phyloP scores from a whole-genome alignment of 371 early-diverging fungal species.

The Mucor racemosus region DNA sequence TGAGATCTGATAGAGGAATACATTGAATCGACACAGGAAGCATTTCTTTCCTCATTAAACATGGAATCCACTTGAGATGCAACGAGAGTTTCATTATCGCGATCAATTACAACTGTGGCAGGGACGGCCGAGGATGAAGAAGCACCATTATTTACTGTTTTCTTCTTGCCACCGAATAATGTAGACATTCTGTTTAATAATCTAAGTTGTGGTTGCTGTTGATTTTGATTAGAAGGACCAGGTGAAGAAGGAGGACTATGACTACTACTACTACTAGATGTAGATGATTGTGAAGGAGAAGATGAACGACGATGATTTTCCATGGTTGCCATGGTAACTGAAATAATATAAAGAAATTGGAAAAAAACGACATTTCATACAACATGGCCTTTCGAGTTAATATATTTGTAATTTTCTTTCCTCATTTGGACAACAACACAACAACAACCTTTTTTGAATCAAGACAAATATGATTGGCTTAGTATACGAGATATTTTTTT shows the following conservation, averaged over 20 bases:
- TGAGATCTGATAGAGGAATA: constrained; percentile 41
- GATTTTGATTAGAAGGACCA: constrained; percentile 2
- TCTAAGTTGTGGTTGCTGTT: constrained; percentile 19
- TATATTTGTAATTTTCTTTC: constrained; percentile 10
- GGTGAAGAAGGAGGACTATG: constrained; percentile 5
- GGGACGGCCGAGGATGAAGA: background rate
- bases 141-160: background rate
- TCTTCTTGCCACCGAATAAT: constrained; percentile 29
- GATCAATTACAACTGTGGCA: background rate
- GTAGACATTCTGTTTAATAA: constrained; percentile 31
- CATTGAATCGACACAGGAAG: constrained; percentile 45
- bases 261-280: background rate
- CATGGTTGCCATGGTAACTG: constrained; percentile 2
- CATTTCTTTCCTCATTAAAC: constrained; percentile 21
- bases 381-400: background rate
- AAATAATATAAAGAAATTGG: background rate
- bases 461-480: constrained; percentile 4
- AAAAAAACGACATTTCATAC: constrained; percentile 2
- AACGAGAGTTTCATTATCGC: background rate
- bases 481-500: background rate
- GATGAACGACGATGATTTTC: constrained; percentile 11
- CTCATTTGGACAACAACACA: constrained; percentile 21
- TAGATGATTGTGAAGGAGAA: constrained; percentile 1
- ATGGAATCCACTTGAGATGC: constrained; percentile 33
- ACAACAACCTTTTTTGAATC: constrained; percentile 21